A percentile compares a stretch with the other conserved stretches of the same genome.
Evolutionary conservation across 441 rosid genomes (phyloP).

Genomic region (Pelargonium fulgidum): DNA sequence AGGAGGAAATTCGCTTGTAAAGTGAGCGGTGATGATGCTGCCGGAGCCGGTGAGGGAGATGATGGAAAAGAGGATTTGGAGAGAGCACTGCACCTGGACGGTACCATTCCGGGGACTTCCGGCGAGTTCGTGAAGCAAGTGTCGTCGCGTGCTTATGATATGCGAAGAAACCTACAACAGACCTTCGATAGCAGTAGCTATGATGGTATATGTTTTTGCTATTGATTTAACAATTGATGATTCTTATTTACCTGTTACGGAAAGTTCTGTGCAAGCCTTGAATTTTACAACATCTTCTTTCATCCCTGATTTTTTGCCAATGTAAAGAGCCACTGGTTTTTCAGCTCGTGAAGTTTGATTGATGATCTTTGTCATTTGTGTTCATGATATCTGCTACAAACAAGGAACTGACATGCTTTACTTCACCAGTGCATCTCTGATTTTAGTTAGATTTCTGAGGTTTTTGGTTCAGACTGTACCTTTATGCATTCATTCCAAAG

Average conservation of each 20-base stretch:
- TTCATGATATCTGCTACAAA: no score
- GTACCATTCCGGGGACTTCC: constrained; percentile 77
- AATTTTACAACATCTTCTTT: neutral
- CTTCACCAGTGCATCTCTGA: neutral
- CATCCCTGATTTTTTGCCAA: neutral
- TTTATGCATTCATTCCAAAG: neutral
- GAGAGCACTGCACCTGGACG: constrained; percentile 84
- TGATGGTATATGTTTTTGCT: constrained; percentile 68
- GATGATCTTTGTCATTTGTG: neutral
- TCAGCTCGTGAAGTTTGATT: neutral
- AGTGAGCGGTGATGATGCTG: constrained; percentile 25
- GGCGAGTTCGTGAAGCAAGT: constrained; percentile 76
- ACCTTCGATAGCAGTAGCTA: constrained; percentile 80
- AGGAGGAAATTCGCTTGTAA: constrained; percentile 37
- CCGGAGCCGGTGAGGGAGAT: constrained; percentile 23
- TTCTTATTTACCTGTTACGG: neutral
- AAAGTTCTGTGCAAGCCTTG: neutral
- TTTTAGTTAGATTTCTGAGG: neutral
- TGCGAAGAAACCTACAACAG: constrained; percentile 89
- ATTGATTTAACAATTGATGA: neutral
- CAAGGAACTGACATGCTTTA: no score
- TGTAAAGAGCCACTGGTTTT: neutral
- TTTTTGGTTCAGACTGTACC: neutral
- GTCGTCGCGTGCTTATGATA: constrained; percentile 93
- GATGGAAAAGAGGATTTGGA: constrained; percentile 54